A percentile compares a stretch with the other conserved stretches of the same genome.
These are phyloP conservation scores for Ophiostoma sp. DNA, from an alignment of 2,329 filamentous ascomycete species.

Conservation along the genomic window DNA sequence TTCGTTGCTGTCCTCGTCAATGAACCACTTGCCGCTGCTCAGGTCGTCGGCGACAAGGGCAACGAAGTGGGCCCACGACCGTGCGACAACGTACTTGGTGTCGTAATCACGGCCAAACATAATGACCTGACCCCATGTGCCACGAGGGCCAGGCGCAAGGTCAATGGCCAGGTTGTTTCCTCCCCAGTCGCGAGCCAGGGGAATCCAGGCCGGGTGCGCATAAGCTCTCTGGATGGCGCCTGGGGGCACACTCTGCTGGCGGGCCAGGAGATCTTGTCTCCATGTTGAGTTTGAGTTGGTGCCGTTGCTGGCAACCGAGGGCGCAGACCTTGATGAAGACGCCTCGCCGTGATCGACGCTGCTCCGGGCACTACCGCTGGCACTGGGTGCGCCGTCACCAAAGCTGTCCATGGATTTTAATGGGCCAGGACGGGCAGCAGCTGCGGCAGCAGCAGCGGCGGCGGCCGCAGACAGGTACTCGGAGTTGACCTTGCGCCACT, in stretches of 20 bases:
- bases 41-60: conserved; percentile 88
- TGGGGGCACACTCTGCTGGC: conserved; percentile 85
- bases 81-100: conserved; percentile 93
- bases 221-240: conserved; percentile 90
- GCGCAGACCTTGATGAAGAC: conserved; percentile 59
- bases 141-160: conserved; percentile 82
- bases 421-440: conserved; percentile 68
- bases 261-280: conserved; percentile 79
- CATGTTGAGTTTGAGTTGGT: conserved; percentile 65
- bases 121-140: conserved; percentile 95
- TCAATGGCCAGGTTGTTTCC: conserved; percentile 97
- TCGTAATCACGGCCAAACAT: conserved; percentile 97
- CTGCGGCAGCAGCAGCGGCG: conserved; percentile 66
- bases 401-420: conserved; percentile 31
- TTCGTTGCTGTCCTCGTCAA: conserved; percentile 90
- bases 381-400: conserved; percentile 69
- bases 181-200: conserved; percentile 94
- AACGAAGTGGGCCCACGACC: conserved; percentile 87
- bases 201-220: conserved; percentile 92
- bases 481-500: conserved; percentile 91
- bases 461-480: conserved; percentile 69
- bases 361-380: conserved; percentile 64
- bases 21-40: conserved; percentile 82
- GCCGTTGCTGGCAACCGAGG: conserved; percentile 41
- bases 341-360: conserved; percentile 64